Evolutionary conservation across 179 eudicot genomes (phyloP), one percentile per base, ranked within the genome.

Genomic region (Spergularia azorica): DNA sequence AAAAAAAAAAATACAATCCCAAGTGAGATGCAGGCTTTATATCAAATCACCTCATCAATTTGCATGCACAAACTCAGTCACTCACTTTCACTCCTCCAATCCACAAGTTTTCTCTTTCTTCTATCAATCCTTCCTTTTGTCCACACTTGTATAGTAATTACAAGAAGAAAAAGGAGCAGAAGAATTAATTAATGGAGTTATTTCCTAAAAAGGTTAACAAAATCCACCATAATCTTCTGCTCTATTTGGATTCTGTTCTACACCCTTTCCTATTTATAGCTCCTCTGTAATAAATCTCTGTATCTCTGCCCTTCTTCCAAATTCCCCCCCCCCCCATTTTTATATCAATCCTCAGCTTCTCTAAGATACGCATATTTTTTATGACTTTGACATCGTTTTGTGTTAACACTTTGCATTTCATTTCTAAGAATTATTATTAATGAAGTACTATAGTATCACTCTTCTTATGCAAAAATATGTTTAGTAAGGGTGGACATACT

Each of bases 11-110:
- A 2, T 38, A 38, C 52, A 57, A n/a, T 39, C 65, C 64, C 65
- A 72, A 72, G 36, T 72, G 54, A 58, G 11, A 57, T 17, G 65
- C 75, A 57, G 74, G 75, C 75, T 72, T 72, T 72, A 72, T 57
- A 72, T 72, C 75, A 72, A 41, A 72, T 72, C 75, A 72, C 10
- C 2, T 72, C 51, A 72, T 57, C 64, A 72, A 58, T 72, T 55
- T 70, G 26, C 63, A 71, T 71, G 54, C 43, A 56, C 52, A 43
- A 6, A 15, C 13, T n/a, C 17, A 1, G 9, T 60, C 26, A n/a
- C 21, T 14, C 54, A 41, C 73, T 51, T 13, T 51, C n/a, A 17
- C 43, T 3, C 2, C 14, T 16, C 56, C 71, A 46, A 16, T 52
- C 16, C 58, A 6, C 55, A n/a, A 12, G 52, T 20, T 17, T 5